Conservation (phyloP, 345 rosid species). For the Psidium guajava region DNA sequence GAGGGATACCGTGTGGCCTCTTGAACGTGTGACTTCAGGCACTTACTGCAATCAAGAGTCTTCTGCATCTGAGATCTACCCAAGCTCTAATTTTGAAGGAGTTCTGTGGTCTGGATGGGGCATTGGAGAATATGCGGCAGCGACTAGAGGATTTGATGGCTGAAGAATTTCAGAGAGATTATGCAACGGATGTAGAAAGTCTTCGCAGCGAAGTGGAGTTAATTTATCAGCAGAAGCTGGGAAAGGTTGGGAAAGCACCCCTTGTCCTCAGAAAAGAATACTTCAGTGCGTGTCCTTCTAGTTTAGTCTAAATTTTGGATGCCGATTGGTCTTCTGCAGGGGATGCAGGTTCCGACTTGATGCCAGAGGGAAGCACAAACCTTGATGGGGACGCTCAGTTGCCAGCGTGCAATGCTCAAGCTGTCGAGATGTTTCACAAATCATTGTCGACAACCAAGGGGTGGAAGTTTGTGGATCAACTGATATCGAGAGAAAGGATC, state of each 20-base stretch:
- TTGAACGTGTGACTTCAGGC: constrained; percentile 31
- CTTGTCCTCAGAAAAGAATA: neutral
- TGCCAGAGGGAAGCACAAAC: neutral
- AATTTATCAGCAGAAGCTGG: constrained; percentile 43
- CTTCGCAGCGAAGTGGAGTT: constrained; percentile 66
- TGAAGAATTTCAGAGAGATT: constrained; percentile 57
- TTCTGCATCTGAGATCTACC: constrained; percentile 49
- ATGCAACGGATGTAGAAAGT: constrained; percentile 50
- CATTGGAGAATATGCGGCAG: constrained; percentile 55
- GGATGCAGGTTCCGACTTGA: constrained; percentile 6
- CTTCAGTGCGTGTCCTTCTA: neutral
- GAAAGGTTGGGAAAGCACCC: constrained; percentile 11
- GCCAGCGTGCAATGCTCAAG: neutral
- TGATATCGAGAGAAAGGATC: neutral
- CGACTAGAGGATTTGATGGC: constrained; percentile 46
- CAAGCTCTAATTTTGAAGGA: constrained; percentile 57
- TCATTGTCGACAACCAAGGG: neutral
- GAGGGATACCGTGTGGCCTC: neutral
- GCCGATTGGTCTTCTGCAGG: neutral
- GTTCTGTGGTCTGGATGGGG: constrained; percentile 55
- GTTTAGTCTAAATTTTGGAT: neutral
- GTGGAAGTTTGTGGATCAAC: neutral
- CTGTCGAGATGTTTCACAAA: neutral
- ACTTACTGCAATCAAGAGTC: constrained; percentile 59
- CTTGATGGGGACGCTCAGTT: neutral